Conservation (phyloP, 306 rosid species). For the Medicago arabica region DNA sequence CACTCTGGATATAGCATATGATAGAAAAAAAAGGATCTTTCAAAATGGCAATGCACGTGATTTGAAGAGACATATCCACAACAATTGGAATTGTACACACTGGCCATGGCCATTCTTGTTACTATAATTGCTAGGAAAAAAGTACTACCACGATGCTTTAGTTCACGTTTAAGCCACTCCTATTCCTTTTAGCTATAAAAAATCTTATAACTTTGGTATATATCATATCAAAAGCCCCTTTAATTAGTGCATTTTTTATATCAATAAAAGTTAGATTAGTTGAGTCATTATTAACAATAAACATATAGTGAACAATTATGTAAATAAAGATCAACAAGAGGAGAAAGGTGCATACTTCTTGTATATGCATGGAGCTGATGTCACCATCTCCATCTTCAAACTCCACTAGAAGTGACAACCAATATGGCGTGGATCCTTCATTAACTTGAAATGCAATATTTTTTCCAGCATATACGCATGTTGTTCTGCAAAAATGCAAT, state of each 20-base stretch:
- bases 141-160: constrained; percentile 12
- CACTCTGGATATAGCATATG: constrained; percentile 23
- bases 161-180: constrained; percentile 42
- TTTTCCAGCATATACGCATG: constrained; percentile 72
- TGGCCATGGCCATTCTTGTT: constrained; percentile 8
- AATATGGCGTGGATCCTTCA: constrained; percentile 88
- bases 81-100: constrained; percentile 46
- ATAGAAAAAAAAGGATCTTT: not conserved
- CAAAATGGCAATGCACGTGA: constrained; percentile 40
- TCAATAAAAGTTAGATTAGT: too few relatives aligned
- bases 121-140: not conserved
- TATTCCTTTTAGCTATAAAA: constrained; percentile 5
- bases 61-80: constrained; percentile 45
- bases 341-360: constrained; percentile 53
- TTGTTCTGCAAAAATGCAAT: constrained; percentile 56
- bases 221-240: not conserved
- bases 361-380: constrained; percentile 78
- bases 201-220: not conserved
- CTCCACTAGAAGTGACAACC: constrained; percentile 80
- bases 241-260: too few relatives aligned
- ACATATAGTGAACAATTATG: too few relatives aligned
- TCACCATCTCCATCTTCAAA: constrained; percentile 94
- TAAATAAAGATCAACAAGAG: constrained; percentile 9
- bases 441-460: constrained; percentile 77
- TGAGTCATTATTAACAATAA: too few relatives aligned